Conservation (phyloP, 208 protist genomes). For the Angomonas deanei region DNA sequence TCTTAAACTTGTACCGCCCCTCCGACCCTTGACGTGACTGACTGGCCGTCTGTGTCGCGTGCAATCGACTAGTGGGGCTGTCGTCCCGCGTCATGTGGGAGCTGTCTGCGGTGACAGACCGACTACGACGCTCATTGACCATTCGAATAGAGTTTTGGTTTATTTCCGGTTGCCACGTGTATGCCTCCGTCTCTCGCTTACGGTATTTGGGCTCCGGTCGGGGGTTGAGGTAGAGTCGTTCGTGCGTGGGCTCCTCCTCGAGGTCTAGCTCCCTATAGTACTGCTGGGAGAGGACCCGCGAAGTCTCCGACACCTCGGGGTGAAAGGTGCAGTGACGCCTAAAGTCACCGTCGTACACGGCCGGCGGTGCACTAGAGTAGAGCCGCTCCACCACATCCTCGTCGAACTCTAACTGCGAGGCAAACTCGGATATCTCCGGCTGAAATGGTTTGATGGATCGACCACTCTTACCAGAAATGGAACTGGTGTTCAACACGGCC, state of each 20-base stretch:
- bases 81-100: not conserved
- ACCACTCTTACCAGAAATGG: not conserved
- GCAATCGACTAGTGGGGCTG: conserved; percentile 23
- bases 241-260: conserved; percentile 16
- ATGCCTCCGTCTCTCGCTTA: conserved; percentile 6
- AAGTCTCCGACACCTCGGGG: conserved; percentile 35
- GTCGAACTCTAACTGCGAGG: conserved; percentile 24
- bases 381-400: conserved; percentile 60
- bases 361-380: conserved; percentile 13
- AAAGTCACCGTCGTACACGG: conserved; percentile 26
- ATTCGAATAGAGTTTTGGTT: conserved; percentile 42
- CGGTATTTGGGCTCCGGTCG: conserved; percentile 20
- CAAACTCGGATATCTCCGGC: conserved; percentile 41
- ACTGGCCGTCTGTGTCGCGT: not conserved
- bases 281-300: conserved; percentile 24
- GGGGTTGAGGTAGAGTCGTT: conserved; percentile 47
- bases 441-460: conserved; percentile 10
- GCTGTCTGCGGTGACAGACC: conserved; percentile 12
- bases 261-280: conserved; percentile 36
- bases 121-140: conserved; percentile 29
- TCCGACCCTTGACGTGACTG: not conserved
- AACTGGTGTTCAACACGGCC: not conserved
- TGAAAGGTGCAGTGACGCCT: conserved; percentile 49
- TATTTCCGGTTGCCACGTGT: conserved; percentile 19
- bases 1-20: conserved; percentile 4